Percentiles rank a stretch among this genome's conserved stretches.
Conservation (phyloP, 1,284 basidiomycete genomes). For the Dichomitus squalens region DNA sequence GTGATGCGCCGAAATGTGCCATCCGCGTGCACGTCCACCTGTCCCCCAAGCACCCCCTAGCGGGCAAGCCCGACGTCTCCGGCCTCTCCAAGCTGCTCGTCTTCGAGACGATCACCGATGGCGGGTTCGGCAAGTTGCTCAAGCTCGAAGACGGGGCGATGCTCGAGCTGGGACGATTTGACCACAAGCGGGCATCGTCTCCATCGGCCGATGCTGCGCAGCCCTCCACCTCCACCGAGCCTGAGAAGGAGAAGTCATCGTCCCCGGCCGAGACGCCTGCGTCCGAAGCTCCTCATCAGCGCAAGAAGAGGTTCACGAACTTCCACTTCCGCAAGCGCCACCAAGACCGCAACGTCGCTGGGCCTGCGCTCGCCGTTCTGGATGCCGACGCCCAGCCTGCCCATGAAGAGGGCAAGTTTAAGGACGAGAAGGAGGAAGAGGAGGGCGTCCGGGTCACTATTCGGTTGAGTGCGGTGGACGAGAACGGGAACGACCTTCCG, state of each 20-base stretch:
- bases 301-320: slow-evolving; percentile 60
- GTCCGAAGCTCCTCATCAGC: slow-evolving; percentile 21
- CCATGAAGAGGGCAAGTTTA: slow-evolving; percentile 40
- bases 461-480: slow-evolving; percentile 75
- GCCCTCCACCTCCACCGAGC: slow-evolving; percentile 19
- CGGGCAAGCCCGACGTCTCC: slow-evolving; percentile 40
- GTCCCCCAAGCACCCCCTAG: slow-evolving; percentile 56
- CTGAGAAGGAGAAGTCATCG: slow-evolving; percentile 25
- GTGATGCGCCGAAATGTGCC: slow-evolving; percentile 79
- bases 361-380: slow-evolving; percentile 76
- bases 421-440: slow-evolving; percentile 48
- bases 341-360: slow-evolving; percentile 53
- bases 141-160: slow-evolving; percentile 75
- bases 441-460: slow-evolving; percentile 79
- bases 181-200: slow-evolving; percentile 36
- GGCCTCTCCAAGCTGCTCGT: slow-evolving; percentile 59
- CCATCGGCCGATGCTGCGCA: slow-evolving; percentile 18
- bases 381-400: slow-evolving; percentile 52
- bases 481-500: slow-evolving; percentile 62
- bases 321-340: slow-evolving; percentile 64
- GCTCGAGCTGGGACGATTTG: slow-evolving; percentile 71
- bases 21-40: slow-evolving; percentile 77
- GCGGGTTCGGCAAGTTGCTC: slow-evolving; percentile 78
- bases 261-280: slow-evolving; percentile 23
- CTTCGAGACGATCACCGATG: slow-evolving; percentile 74